Percentiles rank a stretch among this genome's conserved stretches.
phyloP scores from a whole-genome alignment of 1,139 yeast genomes.

The Nakaseomyces nivariensis region DNA sequence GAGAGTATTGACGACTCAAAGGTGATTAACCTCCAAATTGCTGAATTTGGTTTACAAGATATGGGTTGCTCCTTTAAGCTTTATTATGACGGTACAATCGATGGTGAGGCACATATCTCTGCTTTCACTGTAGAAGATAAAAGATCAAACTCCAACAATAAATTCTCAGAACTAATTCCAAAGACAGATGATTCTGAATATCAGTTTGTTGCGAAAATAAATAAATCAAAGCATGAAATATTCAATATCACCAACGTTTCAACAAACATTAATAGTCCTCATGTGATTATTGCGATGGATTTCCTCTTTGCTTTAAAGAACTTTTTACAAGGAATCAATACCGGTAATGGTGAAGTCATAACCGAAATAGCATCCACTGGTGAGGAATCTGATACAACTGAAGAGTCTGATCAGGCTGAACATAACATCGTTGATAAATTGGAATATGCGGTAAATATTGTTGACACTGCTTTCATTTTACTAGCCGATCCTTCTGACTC shows the following conservation, averaged over 20 bases:
- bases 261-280: conserved; percentile 71
- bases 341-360: not conserved
- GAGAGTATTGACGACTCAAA: conserved; percentile 37
- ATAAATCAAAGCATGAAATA: conserved; percentile 36
- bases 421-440: conserved; percentile 14
- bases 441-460: conserved; percentile 59
- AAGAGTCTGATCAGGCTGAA: conserved; percentile 5
- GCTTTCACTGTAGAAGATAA: conserved; percentile 75
- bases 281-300: conserved; percentile 73
- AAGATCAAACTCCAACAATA: conserved; percentile 50
- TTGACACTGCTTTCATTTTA: conserved; percentile 69
- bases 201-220: conserved; percentile 57
- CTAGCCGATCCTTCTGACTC: conserved; percentile 66
- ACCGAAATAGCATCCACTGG: conserved; percentile 30
- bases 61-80: conserved; percentile 43
- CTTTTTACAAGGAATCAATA: conserved; percentile 29
- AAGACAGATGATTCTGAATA: conserved; percentile 49
- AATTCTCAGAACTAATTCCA: conserved; percentile 75
- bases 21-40: not conserved
- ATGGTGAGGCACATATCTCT: conserved; percentile 52
- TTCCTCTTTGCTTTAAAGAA: conserved; percentile 68
- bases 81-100: conserved; percentile 46
- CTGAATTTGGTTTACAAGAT: conserved; percentile 36
- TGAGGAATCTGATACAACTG: conserved; percentile 5
- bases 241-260: conserved; percentile 42